Conservation (phyloP, 2,329 filamentous ascomycete genomes). For the Atkinsonella texensis region DNA sequence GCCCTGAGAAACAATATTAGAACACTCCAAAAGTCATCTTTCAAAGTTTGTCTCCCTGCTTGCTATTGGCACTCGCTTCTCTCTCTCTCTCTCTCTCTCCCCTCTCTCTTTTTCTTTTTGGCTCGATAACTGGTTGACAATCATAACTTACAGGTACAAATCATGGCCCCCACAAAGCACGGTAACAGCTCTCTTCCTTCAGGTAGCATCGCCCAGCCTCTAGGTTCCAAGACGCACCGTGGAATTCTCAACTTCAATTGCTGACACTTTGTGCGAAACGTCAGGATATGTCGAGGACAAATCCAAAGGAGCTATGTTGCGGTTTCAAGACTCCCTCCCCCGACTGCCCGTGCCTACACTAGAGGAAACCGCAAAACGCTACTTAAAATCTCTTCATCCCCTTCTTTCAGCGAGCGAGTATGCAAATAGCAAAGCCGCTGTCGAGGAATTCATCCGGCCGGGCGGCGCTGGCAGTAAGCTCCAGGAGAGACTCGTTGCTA, state of each 20-base stretch:
- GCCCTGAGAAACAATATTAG: constrained; percentile 23
- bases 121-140: not conserved
- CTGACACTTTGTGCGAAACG: constrained; percentile 1
- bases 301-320: constrained; percentile 68
- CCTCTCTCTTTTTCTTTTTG: too few species aligned
- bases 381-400: constrained; percentile 69
- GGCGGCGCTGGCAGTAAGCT: constrained; percentile 71
- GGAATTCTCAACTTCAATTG: too few species aligned
- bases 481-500: constrained; percentile 75
- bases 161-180: constrained; percentile 42
- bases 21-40: constrained; percentile 15
- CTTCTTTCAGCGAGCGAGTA: constrained; percentile 58
- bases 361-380: constrained; percentile 69
- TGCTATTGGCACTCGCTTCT: too few species aligned
- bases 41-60: not conserved
- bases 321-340: constrained; percentile 78
- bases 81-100: too few species aligned
- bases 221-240: too few species aligned
- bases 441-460: constrained; percentile 80
- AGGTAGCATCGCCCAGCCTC: constrained; percentile 21
- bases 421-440: constrained; percentile 65
- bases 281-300: constrained; percentile 71
- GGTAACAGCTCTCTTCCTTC: constrained; percentile 46
- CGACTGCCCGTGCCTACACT: constrained; percentile 69
- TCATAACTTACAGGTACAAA: constrained; percentile 11